A percentile compares a stretch with the other conserved stretches of the same genome.
Conservation (phyloP, 2,329 filamentous ascomycete species). For the Ophiocordyceps australis region DNA sequence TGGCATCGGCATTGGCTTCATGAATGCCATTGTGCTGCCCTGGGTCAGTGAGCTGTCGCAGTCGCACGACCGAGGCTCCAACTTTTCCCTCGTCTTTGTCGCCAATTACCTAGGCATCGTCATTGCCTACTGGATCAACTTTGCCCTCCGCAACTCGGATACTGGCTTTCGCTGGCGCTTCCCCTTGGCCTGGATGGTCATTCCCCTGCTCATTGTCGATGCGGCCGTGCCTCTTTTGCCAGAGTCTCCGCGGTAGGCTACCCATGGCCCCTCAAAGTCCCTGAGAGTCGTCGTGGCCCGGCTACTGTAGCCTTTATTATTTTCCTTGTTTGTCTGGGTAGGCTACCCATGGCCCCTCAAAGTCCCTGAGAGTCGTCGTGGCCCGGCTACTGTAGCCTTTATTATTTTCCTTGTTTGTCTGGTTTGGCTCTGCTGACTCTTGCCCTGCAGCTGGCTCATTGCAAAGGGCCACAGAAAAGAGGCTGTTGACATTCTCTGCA, state of each 20-base stretch:
- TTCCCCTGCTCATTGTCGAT: conserved; percentile 21
- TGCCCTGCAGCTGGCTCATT: conserved; percentile 19
- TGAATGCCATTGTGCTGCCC: conserved; percentile 29
- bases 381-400: conserved; percentile 8
- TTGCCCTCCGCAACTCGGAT: conserved; percentile 12
- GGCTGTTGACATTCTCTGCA: conserved; percentile 15
- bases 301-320: conserved; percentile 13
- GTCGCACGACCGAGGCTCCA: conserved; percentile 24
- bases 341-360: conserved; percentile 1
- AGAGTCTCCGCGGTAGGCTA: conserved; percentile 20
- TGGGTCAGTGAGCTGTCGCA: conserved; percentile 27
- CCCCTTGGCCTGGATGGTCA: conserved; percentile 18
- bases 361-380: neutral
- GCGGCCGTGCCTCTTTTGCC: conserved; percentile 20
- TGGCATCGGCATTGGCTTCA: conserved; percentile 30
- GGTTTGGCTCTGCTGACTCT: too few species aligned
- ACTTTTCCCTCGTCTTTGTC: conserved; percentile 29
- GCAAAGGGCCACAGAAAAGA: conserved; percentile 12
- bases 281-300: neutral
- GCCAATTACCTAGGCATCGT: conserved; percentile 32
- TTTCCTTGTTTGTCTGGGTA: conserved; percentile 24
- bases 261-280: neutral
- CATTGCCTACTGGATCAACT: conserved; percentile 19
- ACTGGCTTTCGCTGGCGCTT: conserved; percentile 17
- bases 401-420: conserved; percentile 25